phyloP scores from a whole-genome alignment of 1,139 yeast species.

The Magnusiomyces suaveolens region DNA sequence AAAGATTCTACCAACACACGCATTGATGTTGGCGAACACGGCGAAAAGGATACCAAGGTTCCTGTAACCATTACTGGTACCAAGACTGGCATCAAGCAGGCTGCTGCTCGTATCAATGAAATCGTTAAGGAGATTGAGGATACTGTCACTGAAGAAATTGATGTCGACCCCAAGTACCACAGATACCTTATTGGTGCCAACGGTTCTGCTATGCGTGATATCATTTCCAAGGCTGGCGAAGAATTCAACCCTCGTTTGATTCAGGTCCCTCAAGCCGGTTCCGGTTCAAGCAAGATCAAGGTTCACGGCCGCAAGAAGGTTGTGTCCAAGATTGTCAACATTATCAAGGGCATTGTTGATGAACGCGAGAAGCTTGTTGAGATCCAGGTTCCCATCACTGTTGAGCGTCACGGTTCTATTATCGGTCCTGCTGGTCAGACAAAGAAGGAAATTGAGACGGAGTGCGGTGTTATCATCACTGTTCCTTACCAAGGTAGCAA shows the following conservation, averaged over 20 bases:
- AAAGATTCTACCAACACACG: slow-evolving; percentile 74
- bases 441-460: slow-evolving; percentile 64
- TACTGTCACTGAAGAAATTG: slow-evolving; percentile 49
- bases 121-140: slow-evolving; percentile 63
- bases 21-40: slow-evolving; percentile 49
- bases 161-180: slow-evolving; percentile 72
- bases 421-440: slow-evolving; percentile 77
- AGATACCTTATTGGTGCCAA: slow-evolving; percentile 72
- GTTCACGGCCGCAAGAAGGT: slow-evolving; percentile 68
- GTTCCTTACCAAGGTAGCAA: slow-evolving; percentile 51
- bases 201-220: slow-evolving; percentile 66
- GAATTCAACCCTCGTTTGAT: slow-evolving; percentile 46
- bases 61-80: slow-evolving; percentile 73
- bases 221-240: slow-evolving; percentile 66
- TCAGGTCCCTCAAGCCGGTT: slow-evolving; percentile 64
- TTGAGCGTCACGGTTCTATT: slow-evolving; percentile 64
- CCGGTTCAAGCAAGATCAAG: slow-evolving; percentile 49
- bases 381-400: slow-evolving; percentile 52
- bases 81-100: slow-evolving; percentile 67
- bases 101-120: slow-evolving; percentile 51
- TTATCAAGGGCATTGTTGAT: slow-evolving; percentile 54
- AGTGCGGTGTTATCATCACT: slow-evolving; percentile 51
- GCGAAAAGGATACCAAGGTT: slow-evolving; percentile 28
- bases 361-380: slow-evolving; percentile 55
- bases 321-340: slow-evolving; percentile 59